Evolutionary conservation across 345 rosid genomes (phyloP).

Genomic region (Raphanus sativus): DNA sequence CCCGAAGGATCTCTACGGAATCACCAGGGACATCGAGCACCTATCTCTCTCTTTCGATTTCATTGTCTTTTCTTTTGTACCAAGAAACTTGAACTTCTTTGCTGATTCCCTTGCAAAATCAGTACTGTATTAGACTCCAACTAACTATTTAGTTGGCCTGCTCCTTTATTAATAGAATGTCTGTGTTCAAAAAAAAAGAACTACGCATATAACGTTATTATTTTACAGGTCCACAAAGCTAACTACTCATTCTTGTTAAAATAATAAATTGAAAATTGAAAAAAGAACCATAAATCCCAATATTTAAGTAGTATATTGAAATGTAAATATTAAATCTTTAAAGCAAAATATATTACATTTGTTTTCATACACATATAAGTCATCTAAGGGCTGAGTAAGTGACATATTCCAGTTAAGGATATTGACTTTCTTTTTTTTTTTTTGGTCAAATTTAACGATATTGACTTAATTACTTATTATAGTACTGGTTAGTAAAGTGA

Average conservation of each 20-base stretch:
- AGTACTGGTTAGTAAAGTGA: neutral
- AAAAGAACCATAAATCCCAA: neutral
- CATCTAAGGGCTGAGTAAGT: neutral
- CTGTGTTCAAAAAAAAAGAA: too few species aligned
- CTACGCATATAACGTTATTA: neutral
- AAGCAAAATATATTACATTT: neutral
- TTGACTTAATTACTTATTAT: neutral
- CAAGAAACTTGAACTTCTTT: too few species aligned
- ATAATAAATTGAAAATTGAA: neutral
- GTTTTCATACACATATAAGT: neutral
- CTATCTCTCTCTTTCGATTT: too few species aligned
- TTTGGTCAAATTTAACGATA: too few species aligned
- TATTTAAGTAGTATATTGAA: neutral
- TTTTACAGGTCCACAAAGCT: neutral
- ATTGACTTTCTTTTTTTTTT: too few species aligned
- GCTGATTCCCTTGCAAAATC: too few species aligned
- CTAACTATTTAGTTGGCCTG: too few species aligned
- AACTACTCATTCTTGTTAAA: neutral
- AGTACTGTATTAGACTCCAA: too few species aligned
- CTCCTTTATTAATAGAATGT: too few species aligned
- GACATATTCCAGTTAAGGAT: neutral
- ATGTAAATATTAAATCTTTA: neutral
- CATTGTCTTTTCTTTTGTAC: too few species aligned
- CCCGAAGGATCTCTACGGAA: too few species aligned
- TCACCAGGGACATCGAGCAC: too few species aligned